Base-by-base conservation (phyloP, 352 stramenopile species). In the Phytophthora aleatoria region DNA sequence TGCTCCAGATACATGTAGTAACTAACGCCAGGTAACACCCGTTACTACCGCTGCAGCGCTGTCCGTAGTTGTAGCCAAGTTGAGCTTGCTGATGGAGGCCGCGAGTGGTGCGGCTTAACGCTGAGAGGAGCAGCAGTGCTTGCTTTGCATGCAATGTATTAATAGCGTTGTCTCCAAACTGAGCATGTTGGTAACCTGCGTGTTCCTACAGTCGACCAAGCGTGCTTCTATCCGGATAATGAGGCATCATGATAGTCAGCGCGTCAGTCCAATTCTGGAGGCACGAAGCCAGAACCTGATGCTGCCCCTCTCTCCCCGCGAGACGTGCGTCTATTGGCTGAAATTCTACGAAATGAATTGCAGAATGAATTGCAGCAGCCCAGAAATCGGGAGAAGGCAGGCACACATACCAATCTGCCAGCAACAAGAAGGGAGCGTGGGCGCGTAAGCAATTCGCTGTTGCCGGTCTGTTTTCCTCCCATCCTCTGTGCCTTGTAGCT, bases 401-500 rank as follows among this genome's bases (percentile, higher is more conserved):
- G 24, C n/a, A 16, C 65, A 73, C 54, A 69, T 61, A 55, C 45
- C 53, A 69, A 73, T 69, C 60, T 73, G 53, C 60, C 59, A 65
- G 59, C 56, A 57, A 74, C 60, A 64, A 73, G 57, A 79, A 81
- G 73, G 26, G 16, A 20, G 16, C 16, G 16, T 20, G 16, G 16
- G 16, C 16, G 16, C 30, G 28, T 15, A 38, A 53, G 30, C 47
- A 20, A 7, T 16, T 49, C 12, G 10, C n/a, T 42, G 1, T n/a
- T 54, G 24, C 27, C 30, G 3, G 45, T 52, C 45, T 52, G 20
- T 44, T 44, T 44, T 44, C 13, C 13, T 16, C 42, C 42, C 42
- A 30, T 49, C 42, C 9, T 44, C 24, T 33, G 2, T 15, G 2
- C 49, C 35, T 55, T 20, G 30, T 20, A 68, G 57, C 68, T 71